phyloP scores from a whole-genome alignment of 148 eudicot species.

The Vaccinium vitisidaea region DNA sequence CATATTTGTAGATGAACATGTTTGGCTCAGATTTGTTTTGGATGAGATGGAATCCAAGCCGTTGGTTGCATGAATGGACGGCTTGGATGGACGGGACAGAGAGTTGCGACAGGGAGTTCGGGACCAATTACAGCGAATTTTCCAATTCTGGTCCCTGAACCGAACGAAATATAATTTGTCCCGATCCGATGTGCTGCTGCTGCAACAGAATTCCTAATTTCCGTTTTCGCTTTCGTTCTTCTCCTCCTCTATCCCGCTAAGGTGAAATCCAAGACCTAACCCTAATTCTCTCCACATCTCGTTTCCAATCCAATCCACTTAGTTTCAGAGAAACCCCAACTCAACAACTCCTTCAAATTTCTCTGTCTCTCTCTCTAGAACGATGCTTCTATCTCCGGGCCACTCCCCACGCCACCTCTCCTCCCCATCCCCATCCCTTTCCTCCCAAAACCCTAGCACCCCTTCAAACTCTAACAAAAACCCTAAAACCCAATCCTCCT shows the following conservation, averaged over 20 bases:
- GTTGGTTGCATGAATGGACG: too few species aligned
- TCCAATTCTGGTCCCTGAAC: too few species aligned
- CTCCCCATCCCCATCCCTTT: constrained; percentile 61
- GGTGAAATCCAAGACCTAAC: neutral
- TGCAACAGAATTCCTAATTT: neutral
- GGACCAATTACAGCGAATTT: too few species aligned
- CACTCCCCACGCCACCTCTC: constrained; percentile 88
- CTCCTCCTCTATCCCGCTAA: neutral
- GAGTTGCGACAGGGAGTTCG: too few species aligned
- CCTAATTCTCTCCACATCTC: neutral
- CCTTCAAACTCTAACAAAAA: neutral
- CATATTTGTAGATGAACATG: too few species aligned
- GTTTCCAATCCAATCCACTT: neutral
- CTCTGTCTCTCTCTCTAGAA: constrained; percentile 8
- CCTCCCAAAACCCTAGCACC: constrained; percentile 19
- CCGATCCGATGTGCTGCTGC: too few species aligned
- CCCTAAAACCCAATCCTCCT: constrained; percentile 13
- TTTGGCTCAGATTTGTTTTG: too few species aligned
- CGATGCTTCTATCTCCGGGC: constrained; percentile 89
- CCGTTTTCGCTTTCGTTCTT: neutral
- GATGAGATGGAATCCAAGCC: too few species aligned
- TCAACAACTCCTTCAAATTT: neutral
- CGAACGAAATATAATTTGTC: too few species aligned
- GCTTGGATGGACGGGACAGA: too few species aligned
- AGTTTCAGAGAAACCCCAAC: neutral